phyloP scores from a whole-genome alignment of 148 eudicot species.

The Heliamphora exappendiculata region DNA sequence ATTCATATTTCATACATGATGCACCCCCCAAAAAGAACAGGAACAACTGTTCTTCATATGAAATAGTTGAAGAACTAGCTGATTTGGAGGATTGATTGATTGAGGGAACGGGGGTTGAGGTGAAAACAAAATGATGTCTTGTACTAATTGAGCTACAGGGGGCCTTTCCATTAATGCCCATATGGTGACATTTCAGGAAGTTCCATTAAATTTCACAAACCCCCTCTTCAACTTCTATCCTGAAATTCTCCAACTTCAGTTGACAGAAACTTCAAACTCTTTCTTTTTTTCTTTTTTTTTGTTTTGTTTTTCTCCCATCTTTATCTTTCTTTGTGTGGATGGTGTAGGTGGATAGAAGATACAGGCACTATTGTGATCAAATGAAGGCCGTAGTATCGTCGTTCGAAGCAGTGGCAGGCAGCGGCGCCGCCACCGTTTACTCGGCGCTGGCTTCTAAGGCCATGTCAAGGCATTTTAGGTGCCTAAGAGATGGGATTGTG shows the following conservation, averaged over 20 bases:
- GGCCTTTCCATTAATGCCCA: slow-evolving; percentile 53
- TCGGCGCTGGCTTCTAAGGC: slow-evolving; percentile 79
- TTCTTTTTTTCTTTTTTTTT: background rate
- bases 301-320: background rate
- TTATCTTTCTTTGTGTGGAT: background rate
- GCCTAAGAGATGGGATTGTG: slow-evolving; percentile 70
- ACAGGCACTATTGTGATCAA: slow-evolving; percentile 76
- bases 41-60: background rate
- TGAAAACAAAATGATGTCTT: slow-evolving; percentile 15
- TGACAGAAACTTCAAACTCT: background rate
- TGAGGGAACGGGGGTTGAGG: background rate
- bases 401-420: slow-evolving; percentile 72
- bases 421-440: slow-evolving; percentile 58
- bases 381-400: slow-evolving; percentile 73
- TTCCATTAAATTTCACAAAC: slow-evolving; percentile 35
- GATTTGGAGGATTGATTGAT: slow-evolving; percentile 5
- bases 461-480: slow-evolving; percentile 89
- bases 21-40: background rate
- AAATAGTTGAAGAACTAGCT: slow-evolving; percentile 4
- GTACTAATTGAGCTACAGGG: slow-evolving; percentile 47
- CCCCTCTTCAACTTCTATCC: too few relatives aligned
- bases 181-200: slow-evolving; percentile 35
- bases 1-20: background rate
- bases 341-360: slow-evolving; percentile 78
- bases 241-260: too few relatives aligned